A percentile compares a stretch with the other conserved stretches of the same genome.
Evolutionary conservation across 1,139 yeast species (phyloP).

Genomic region (Saccharomyces hybrid): DNA sequence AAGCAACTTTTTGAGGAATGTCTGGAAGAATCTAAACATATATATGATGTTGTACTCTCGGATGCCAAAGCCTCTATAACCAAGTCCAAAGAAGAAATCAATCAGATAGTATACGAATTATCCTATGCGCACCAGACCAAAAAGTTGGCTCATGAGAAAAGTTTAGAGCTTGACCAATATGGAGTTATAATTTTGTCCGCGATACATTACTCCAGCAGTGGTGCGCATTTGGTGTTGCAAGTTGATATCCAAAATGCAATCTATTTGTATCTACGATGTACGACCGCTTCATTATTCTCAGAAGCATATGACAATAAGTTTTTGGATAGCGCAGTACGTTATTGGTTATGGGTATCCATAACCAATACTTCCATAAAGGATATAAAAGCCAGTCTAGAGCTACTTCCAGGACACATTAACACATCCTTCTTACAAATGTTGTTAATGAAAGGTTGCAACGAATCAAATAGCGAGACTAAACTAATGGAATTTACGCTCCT

Average conservation of each 20-base stretch:
- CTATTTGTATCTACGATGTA: conserved; percentile 30
- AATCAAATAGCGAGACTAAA: conserved; percentile 25
- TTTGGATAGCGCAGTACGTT: conserved; percentile 36
- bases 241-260: conserved; percentile 24
- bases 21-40: conserved; percentile 15
- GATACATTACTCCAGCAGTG: conserved; percentile 21
- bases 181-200: conserved; percentile 32
- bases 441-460: conserved; percentile 34
- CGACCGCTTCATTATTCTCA: conserved; percentile 34
- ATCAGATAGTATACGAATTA: conserved; percentile 34
- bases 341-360: conserved; percentile 39
- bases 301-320: conserved; percentile 27
- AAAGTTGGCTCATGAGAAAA: conserved; percentile 20
- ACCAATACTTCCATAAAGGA: conserved; percentile 28
- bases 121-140: conserved; percentile 33
- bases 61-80: conserved; percentile 20
- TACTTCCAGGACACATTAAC: conserved; percentile 30
- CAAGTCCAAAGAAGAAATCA: conserved; percentile 25
- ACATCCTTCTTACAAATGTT: conserved; percentile 42
- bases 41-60: conserved; percentile 20
- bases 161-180: conserved; percentile 28
- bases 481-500: conserved; percentile 41
- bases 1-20: conserved; percentile 34
- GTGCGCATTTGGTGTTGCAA: conserved; percentile 9
- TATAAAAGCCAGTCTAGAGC: conserved; percentile 20